Conservation (phyloP, 345 rosid species). For the Eucalyptus sp. region DNA sequence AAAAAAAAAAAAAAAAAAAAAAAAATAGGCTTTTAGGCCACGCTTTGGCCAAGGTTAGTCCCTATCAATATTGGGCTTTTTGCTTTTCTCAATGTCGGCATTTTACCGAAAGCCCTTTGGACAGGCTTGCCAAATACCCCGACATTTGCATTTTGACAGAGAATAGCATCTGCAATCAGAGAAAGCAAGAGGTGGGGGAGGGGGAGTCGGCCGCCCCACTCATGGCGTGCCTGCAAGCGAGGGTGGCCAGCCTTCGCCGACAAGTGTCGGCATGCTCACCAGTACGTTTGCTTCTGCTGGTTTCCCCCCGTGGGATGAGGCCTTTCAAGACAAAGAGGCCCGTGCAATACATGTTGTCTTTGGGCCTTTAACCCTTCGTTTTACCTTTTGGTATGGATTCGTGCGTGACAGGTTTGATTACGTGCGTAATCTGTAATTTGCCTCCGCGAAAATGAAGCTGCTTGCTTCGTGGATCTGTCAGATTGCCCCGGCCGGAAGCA, state of each 20-base stretch:
- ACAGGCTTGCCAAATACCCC: too few species aligned
- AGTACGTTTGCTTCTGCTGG: background rate
- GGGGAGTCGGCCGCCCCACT: background rate
- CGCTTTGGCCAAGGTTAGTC: too few species aligned
- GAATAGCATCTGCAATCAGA: background rate
- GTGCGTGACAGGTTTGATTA: background rate
- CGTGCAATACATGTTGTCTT: background rate
- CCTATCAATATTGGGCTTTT: too few species aligned
- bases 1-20: too few species aligned
- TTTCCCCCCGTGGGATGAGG: background rate
- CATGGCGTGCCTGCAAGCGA: background rate
- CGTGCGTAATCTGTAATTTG: background rate
- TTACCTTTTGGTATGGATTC: background rate
- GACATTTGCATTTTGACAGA: background rate
- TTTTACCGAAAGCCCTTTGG: too few species aligned
- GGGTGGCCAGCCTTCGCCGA: background rate
- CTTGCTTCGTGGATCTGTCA: background rate
- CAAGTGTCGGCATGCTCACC: background rate
- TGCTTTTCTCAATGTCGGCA: too few species aligned
- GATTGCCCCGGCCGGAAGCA: background rate
- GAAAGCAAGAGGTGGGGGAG: background rate
- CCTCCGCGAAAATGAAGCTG: background rate
- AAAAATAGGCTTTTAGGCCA: too few species aligned
- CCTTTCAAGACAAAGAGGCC: background rate
- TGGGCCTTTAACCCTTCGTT: background rate